phyloP scores from a whole-genome alignment of 371 early-diverging fungal genomes.

The Mortierella sp. region DNA sequence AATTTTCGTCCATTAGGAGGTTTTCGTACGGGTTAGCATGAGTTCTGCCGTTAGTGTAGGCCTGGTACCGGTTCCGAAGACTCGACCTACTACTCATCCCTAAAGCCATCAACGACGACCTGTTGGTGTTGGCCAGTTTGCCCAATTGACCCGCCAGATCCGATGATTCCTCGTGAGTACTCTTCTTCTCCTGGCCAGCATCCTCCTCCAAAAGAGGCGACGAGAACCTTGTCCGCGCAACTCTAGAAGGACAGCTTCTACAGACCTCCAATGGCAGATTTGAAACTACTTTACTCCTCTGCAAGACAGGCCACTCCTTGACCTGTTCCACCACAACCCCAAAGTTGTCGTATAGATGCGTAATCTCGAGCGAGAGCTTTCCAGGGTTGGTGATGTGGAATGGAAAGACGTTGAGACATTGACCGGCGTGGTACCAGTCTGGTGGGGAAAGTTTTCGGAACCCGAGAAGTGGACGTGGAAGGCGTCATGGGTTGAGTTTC shows the following conservation, averaged over 20 bases:
- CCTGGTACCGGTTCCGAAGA: conserved; percentile 10
- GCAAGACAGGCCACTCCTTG: conserved; percentile 35
- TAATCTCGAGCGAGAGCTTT: conserved; percentile 43
- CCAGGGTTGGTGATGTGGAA: conserved; percentile 54
- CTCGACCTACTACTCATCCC: neutral
- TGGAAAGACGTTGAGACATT: conserved; percentile 50
- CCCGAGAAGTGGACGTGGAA: conserved; percentile 55
- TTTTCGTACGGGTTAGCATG: neutral
- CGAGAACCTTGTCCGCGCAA: conserved; percentile 22
- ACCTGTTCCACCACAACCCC: conserved; percentile 32
- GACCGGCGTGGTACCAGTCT: conserved; percentile 45
- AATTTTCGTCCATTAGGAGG: neutral
- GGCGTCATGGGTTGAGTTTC: conserved; percentile 46
- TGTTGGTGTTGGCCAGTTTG: neutral
- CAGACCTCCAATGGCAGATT: conserved; percentile 41
- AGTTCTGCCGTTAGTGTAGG: neutral
- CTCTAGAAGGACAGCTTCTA: conserved; percentile 32
- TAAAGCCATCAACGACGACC: neutral
- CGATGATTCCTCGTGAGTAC: neutral
- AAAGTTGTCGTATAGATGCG: conserved; percentile 47
- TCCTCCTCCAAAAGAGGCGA: neutral
- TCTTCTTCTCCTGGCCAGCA: neutral
- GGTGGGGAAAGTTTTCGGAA: conserved; percentile 49
- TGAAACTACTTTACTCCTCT: conserved; percentile 22
- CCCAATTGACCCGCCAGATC: neutral